Conservation (phyloP, 1,139 yeast genomes). For the Pichia sp. region DNA sequence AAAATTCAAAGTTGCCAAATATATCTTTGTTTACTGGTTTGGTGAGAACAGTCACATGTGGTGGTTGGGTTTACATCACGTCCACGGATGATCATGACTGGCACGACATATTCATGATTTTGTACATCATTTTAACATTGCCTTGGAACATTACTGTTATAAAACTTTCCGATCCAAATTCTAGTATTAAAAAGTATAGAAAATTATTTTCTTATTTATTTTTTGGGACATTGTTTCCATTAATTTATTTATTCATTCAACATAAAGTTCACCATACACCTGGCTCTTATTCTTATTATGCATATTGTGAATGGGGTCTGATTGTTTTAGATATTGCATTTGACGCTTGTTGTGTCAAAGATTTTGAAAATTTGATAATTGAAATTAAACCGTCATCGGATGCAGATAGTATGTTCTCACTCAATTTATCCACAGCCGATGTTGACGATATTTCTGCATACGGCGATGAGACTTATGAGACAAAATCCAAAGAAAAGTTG, state of each 20-base stretch:
- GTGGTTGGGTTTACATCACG: conserved; percentile 97
- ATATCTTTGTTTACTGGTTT: conserved; percentile 52
- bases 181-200: conserved; percentile 45
- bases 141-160: conserved; percentile 82
- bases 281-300: conserved; percentile 94
- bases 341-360: conserved; percentile 71
- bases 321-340: conserved; percentile 76
- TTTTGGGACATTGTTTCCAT: conserved; percentile 66
- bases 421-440: conserved; percentile 17
- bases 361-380: conserved; percentile 53
- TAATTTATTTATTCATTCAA: conserved; percentile 83
- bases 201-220: conserved; percentile 48
- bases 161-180: conserved; percentile 41
- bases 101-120: conserved; percentile 92
- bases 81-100: conserved; percentile 95
- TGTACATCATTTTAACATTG: conserved; percentile 76
- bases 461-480: neutral
- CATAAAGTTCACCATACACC: conserved; percentile 82
- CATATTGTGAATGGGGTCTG: conserved; percentile 90
- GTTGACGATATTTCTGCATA: neutral
- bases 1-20: conserved; percentile 35
- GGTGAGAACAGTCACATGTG: conserved; percentile 84
- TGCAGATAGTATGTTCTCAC: conserved; percentile 25
- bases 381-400: conserved; percentile 24
- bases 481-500: neutral